A percentile compares a stretch with the other conserved stretches of the same genome.
Conservation (phyloP, 2,329 filamentous ascomycete species). For the Penicillium brasilianum region DNA sequence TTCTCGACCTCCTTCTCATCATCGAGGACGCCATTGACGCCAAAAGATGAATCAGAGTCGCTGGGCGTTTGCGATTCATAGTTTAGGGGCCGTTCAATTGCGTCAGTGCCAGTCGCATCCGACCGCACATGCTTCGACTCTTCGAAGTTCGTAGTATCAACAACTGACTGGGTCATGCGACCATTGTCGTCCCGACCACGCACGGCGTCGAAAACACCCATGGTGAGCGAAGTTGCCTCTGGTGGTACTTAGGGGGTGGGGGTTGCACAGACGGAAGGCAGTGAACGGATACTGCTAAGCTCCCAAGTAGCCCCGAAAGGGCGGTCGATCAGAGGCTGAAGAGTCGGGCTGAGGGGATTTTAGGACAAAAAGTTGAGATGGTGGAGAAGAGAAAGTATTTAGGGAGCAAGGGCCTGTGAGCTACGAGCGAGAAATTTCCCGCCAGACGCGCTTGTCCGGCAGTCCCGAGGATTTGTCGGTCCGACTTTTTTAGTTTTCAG, state of each 20-base stretch:
- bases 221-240: slow-evolving; percentile 4
- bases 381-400: background rate
- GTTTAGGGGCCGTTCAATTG: background rate
- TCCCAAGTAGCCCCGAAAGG: background rate
- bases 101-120: slow-evolving; percentile 6
- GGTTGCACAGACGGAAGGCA: background rate
- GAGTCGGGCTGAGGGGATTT: background rate
- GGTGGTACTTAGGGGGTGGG: background rate
- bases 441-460: slow-evolving; percentile 5
- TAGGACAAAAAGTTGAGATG: background rate
- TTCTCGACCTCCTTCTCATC: slow-evolving; percentile 26
- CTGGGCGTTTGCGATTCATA: background rate
- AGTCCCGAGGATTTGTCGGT: background rate
- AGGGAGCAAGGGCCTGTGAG: background rate
- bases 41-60: slow-evolving; percentile 9
- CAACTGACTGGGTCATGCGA: slow-evolving; percentile 13
- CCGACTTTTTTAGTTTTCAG: background rate
- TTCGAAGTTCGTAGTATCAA: slow-evolving; percentile 8
- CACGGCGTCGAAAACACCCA: slow-evolving; percentile 22
- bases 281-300: slow-evolving; percentile 1
- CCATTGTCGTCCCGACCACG: slow-evolving; percentile 24
- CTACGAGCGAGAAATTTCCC: background rate
- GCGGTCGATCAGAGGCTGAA: background rate
- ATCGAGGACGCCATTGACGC: slow-evolving; percentile 20
- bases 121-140: slow-evolving; percentile 17